A percentile compares a stretch with the other conserved stretches of the same genome.
Conservation (phyloP, 805 yeast genomes). For the Pichia californica region DNA sequence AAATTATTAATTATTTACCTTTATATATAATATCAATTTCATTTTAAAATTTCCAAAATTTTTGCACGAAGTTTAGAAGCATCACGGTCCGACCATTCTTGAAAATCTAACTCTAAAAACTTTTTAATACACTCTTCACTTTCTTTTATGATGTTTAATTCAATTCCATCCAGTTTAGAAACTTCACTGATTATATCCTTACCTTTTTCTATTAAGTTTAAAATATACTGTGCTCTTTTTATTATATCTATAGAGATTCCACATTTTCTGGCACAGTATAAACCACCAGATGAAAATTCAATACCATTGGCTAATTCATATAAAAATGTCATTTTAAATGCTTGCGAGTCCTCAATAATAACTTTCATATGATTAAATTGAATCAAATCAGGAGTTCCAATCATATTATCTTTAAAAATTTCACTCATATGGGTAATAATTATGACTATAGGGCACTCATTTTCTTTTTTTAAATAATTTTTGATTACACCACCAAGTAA, state of each 20-base stretch:
- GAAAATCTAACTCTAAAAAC: slow-evolving; percentile 7
- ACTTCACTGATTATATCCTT: slow-evolving; percentile 3
- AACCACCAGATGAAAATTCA: slow-evolving; percentile 31
- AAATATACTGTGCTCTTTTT: slow-evolving; percentile 6
- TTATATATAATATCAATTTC: background rate
- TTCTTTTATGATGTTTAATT: background rate
- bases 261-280: slow-evolving; percentile 34
- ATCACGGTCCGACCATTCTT: slow-evolving; percentile 15
- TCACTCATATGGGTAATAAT: slow-evolving; percentile 42
- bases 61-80: background rate
- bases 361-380: slow-evolving; percentile 28
- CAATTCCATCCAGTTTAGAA: background rate
- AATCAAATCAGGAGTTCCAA: slow-evolving; percentile 4
- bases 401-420: slow-evolving; percentile 27
- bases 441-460: slow-evolving; percentile 22
- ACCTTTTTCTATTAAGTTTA: background rate
- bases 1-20: background rate
- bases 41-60: background rate
- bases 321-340: slow-evolving; percentile 27
- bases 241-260: slow-evolving; percentile 10
- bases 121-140: background rate
- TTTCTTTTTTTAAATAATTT: slow-evolving; percentile 18
- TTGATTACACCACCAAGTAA: slow-evolving; percentile 35
- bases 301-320: slow-evolving; percentile 30
- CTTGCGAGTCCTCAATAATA: slow-evolving; percentile 1